phyloP scores from a whole-genome alignment of 805 yeast genomes.

The Sugiyamaella boreocaroliniensis region DNA sequence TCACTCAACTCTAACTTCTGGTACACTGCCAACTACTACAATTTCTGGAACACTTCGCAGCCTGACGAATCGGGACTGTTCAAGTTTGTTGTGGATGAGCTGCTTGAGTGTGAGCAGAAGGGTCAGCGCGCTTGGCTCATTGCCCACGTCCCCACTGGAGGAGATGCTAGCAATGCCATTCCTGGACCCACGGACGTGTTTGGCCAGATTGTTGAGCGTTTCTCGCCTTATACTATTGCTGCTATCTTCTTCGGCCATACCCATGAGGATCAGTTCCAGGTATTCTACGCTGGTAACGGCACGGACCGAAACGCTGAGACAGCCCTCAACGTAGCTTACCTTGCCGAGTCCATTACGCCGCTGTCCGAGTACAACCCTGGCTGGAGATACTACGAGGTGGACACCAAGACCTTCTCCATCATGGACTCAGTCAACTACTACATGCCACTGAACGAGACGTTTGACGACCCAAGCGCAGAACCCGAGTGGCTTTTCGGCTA shows the following conservation, averaged over 20 bases:
- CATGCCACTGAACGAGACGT: constrained; percentile 51
- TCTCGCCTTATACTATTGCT: constrained; percentile 63
- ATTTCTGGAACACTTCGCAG: constrained; percentile 42
- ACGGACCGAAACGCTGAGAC: constrained; percentile 34
- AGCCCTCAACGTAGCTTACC: constrained; percentile 54
- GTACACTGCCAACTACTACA: constrained; percentile 56
- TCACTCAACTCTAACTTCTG: constrained; percentile 62
- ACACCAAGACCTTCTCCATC: constrained; percentile 51
- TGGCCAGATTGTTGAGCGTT: constrained; percentile 53
- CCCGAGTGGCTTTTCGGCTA: constrained; percentile 61
- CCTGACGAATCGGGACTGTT: constrained; percentile 61
- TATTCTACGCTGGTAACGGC: constrained; percentile 47
- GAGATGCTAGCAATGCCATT: constrained; percentile 46
- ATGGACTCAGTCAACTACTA: constrained; percentile 53
- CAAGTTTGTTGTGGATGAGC: constrained; percentile 54
- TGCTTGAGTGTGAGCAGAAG: constrained; percentile 47
- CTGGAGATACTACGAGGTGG: constrained; percentile 68
- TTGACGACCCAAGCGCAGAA: constrained; percentile 34
- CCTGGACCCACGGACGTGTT: constrained; percentile 56
- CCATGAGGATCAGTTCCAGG: constrained; percentile 59
- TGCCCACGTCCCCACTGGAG: constrained; percentile 60
- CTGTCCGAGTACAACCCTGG: constrained; percentile 54
- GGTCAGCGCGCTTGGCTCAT: constrained; percentile 66
- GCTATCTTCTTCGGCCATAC: constrained; percentile 68
- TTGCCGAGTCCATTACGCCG: constrained; percentile 63